Conservation (phyloP, 176 grass and related monocot genomes). For the Otatea glauca region DNA sequence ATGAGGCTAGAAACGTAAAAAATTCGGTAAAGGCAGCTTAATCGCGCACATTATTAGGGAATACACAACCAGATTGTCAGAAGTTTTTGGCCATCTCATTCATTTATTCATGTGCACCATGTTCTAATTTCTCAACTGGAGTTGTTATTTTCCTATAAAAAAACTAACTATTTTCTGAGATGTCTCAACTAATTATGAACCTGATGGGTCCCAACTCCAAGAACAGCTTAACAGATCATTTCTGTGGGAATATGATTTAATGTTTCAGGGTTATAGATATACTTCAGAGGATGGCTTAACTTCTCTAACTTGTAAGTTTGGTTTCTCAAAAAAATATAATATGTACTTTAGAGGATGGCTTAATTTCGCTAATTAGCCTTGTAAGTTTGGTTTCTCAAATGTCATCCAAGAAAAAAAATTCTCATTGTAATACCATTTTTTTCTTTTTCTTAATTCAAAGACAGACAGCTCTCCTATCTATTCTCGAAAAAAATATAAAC, state of each 20-base stretch:
- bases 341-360: background rate
- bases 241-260: background rate
- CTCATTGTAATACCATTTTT: background rate
- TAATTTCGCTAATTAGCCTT: background rate
- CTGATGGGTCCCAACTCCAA: background rate
- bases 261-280: background rate
- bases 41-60: background rate
- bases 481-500: no score
- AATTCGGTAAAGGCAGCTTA: background rate
- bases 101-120: conserved; percentile 19
- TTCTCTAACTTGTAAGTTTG: background rate
- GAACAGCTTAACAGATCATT: background rate
- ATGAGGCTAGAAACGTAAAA: no score
- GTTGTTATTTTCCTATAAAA: background rate
- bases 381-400: background rate
- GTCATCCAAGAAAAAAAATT: background rate
- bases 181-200: background rate
- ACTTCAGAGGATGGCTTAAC: background rate
- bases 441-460: background rate
- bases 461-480: background rate
- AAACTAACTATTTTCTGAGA: background rate
- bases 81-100: background rate
- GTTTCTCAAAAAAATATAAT: background rate
- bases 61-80: background rate
- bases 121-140: background rate